phyloP scores from a whole-genome alignment of 2,329 filamentous ascomycete species.

The Talaromyces atroroseus region DNA sequence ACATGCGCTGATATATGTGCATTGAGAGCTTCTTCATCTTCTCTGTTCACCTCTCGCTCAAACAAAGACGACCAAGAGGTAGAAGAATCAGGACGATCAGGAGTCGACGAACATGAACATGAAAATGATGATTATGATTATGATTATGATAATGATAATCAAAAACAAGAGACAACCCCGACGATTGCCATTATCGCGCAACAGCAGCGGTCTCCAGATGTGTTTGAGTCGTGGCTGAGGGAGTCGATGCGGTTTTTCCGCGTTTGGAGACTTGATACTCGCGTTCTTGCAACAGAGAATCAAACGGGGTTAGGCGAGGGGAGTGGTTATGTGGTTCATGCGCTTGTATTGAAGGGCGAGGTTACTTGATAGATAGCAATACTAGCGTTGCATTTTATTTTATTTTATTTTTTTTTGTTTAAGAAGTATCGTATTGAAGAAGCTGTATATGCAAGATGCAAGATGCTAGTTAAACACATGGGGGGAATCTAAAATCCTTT shows the following conservation, averaged over 20 bases:
- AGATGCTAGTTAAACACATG: too few species aligned
- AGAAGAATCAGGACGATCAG: too few species aligned
- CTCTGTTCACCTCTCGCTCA: constrained; percentile 17
- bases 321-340: constrained; percentile 76
- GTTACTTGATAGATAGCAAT: neutral
- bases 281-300: constrained; percentile 45
- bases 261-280: constrained; percentile 69
- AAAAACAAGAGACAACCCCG: constrained; percentile 30
- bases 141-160: constrained; percentile 11
- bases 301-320: constrained; percentile 52
- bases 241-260: constrained; percentile 62
- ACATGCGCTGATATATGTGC: constrained; percentile 71
- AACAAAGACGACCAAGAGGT: constrained; percentile 6
- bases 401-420: too few species aligned
- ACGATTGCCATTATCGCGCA: constrained; percentile 80
- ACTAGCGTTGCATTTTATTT: too few species aligned
- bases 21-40: constrained; percentile 39
- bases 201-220: constrained; percentile 76
- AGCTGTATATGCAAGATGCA: neutral
- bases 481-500: constrained; percentile 12
- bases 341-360: constrained; percentile 56
- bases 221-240: constrained; percentile 76
- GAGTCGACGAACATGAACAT: neutral
- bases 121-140: constrained; percentile 9
- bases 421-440: neutral